phyloP scores from a whole-genome alignment of 1,284 basidiomycete genomes.

The Ceratobasidium sp. region DNA sequence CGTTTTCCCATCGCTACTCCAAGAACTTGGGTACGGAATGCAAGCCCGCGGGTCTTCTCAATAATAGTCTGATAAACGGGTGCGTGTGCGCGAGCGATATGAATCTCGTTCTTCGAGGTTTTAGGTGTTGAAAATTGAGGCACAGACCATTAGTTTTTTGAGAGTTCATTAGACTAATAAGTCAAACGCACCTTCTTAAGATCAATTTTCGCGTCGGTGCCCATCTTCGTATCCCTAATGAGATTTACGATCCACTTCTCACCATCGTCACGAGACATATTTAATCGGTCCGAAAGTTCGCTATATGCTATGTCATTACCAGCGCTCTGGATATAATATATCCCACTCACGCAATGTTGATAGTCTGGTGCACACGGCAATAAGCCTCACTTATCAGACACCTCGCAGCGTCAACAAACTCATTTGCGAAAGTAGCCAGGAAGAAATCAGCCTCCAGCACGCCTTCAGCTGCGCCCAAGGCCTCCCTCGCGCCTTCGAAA shows the following conservation, averaged over 20 bases:
- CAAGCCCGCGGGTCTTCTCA: slow-evolving; percentile 94
- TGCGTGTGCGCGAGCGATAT: slow-evolving; percentile 91
- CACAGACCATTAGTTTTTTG: slow-evolving; percentile 1
- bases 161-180: not conserved
- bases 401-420: slow-evolving; percentile 96
- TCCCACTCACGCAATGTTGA: slow-evolving; percentile 87
- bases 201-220: slow-evolving; percentile 96
- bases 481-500: slow-evolving; percentile 89
- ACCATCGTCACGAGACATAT: slow-evolving; percentile 92
- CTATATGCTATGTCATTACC: slow-evolving; percentile 59
- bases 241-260: slow-evolving; percentile 99
- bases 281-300: slow-evolving; percentile 93
- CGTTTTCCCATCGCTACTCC: slow-evolving; percentile 83
- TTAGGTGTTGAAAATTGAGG: slow-evolving; percentile 37
- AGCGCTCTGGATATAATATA: too few relatives aligned
- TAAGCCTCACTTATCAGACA: slow-evolving; percentile 97
- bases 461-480: slow-evolving; percentile 83
- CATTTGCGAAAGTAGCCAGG: slow-evolving; percentile 88
- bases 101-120: slow-evolving; percentile 85
- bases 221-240: slow-evolving; percentile 93
- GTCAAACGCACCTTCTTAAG: slow-evolving; percentile 80
- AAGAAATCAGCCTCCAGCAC: slow-evolving; percentile 96
- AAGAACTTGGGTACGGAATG: slow-evolving; percentile 91
- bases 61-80: slow-evolving; percentile 96
- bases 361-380: slow-evolving; percentile 96